A percentile compares a stretch with the other conserved stretches of the same genome.
Evolutionary conservation across 257 asterid species (phyloP).

Genomic region (Petunia secreta): DNA sequence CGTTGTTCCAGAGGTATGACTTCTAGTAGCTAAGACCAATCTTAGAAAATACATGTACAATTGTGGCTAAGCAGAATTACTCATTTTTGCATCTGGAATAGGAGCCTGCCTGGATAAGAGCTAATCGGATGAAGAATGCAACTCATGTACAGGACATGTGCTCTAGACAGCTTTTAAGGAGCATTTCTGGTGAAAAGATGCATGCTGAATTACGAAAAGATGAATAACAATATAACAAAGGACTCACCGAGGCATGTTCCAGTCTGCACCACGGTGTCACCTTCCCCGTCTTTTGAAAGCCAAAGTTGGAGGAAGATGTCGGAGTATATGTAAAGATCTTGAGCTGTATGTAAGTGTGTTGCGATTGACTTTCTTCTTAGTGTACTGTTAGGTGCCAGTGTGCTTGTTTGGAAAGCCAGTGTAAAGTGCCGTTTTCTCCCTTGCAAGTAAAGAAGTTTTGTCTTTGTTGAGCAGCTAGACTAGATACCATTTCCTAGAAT

Average conservation of each 20-base stretch:
- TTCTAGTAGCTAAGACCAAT: neutral
- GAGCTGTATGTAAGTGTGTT: neutral
- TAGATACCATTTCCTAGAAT: neutral
- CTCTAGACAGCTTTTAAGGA: conserved; percentile 74
- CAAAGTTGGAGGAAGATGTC: neutral
- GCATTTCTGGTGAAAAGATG: conserved; percentile 61
- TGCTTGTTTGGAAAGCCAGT: neutral
- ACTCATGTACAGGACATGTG: conserved; percentile 80
- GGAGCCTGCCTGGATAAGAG: conserved; percentile 97
- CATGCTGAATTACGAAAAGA: conserved; percentile 46
- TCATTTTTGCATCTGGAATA: conserved; percentile 25
- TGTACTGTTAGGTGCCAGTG: neutral
- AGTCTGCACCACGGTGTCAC: neutral
- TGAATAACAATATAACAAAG: conserved; percentile 2
- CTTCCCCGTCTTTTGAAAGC: neutral
- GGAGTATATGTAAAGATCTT: neutral
- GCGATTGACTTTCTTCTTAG: neutral
- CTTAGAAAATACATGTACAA: neutral
- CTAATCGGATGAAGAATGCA: conserved; percentile 73
- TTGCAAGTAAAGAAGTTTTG: neutral
- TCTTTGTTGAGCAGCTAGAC: neutral
- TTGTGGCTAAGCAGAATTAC: neutral
- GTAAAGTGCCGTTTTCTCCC: conserved; percentile 2
- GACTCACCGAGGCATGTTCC: conserved; percentile 4
- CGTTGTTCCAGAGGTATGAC: conserved; percentile 80